A percentile compares a stretch with the other conserved stretches of the same genome.
These are phyloP conservation scores for Oenanthe sinensis DNA, from an alignment of 129 eudicot species.

Conservation along the genomic window DNA sequence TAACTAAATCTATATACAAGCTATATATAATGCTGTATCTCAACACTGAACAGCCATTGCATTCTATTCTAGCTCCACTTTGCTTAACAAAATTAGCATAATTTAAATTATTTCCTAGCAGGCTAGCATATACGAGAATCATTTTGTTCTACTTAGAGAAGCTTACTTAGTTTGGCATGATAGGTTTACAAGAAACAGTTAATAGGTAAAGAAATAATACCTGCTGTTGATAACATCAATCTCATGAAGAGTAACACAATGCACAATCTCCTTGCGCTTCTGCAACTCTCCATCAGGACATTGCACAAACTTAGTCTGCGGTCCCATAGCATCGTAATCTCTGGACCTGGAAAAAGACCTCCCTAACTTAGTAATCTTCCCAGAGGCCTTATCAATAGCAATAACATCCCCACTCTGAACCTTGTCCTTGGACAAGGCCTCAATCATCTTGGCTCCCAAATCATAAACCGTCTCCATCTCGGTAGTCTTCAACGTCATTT, in stretches of 20 bases:
- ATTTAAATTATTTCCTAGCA: not conserved
- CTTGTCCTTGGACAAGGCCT: conserved; percentile 80
- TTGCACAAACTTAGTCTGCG: conserved; percentile 81
- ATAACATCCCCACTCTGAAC: conserved; percentile 93
- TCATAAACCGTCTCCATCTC: conserved; percentile 96
- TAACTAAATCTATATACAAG: not conserved
- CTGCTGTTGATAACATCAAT: conserved; percentile 97
- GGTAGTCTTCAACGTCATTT: conserved; percentile 79
- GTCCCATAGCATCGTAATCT: conserved; percentile 88
- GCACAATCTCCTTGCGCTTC: conserved; percentile 89
- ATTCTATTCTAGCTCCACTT: not conserved
- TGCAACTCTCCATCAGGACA: conserved; percentile 96
- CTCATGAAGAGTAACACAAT: conserved; percentile 88
- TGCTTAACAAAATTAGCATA: not conserved
- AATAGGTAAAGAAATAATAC: conserved; percentile 13
- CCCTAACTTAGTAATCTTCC: conserved; percentile 84
- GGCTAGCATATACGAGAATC: no score
- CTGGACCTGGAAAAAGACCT: conserved; percentile 74
- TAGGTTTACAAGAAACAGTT: not conserved
- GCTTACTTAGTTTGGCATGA: not conserved
- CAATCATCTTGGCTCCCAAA: conserved; percentile 90
- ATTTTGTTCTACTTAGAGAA: not conserved
- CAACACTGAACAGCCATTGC: no score
- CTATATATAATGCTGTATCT: no score
- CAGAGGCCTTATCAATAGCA: conserved; percentile 81